Conservation (phyloP, 495 filamentous ascomycete species). For the Aspergillus cavernicola region DNA sequence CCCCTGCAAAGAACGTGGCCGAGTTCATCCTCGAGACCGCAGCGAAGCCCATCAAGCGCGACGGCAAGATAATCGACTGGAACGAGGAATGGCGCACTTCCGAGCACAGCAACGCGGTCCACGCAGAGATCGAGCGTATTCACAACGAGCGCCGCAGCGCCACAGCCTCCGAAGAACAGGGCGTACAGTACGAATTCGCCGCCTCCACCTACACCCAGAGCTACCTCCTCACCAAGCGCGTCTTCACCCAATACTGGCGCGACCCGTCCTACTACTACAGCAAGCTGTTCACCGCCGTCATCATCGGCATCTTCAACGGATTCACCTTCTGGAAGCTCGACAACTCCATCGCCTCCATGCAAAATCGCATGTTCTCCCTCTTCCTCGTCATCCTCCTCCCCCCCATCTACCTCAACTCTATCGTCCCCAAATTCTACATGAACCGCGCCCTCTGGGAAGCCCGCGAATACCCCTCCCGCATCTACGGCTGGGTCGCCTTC, state of each 20-base stretch:
- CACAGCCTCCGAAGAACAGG: slow-evolving; percentile 29
- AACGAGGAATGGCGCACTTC: slow-evolving; percentile 69
- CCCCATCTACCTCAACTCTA: slow-evolving; percentile 66
- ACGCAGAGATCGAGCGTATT: slow-evolving; percentile 60
- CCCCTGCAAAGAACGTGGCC: slow-evolving; percentile 68
- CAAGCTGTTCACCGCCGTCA: slow-evolving; percentile 66
- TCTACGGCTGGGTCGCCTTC: slow-evolving; percentile 84
- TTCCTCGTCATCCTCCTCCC: slow-evolving; percentile 76
- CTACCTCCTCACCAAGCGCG: slow-evolving; percentile 56
- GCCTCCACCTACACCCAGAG: slow-evolving; percentile 58
- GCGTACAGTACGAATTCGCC: slow-evolving; percentile 56
- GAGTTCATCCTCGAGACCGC: slow-evolving; percentile 85
- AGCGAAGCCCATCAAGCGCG: slow-evolving; percentile 51
- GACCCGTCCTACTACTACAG: slow-evolving; percentile 69
- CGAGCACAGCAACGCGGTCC: slow-evolving; percentile 45
- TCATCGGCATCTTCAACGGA: slow-evolving; percentile 72
- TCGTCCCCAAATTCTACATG: slow-evolving; percentile 81
- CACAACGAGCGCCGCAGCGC: slow-evolving; percentile 51
- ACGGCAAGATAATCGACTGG: slow-evolving; percentile 60
- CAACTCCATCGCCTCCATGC: slow-evolving; percentile 63
- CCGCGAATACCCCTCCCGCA: slow-evolving; percentile 70
- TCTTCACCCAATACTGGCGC: slow-evolving; percentile 70
- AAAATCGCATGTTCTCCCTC: slow-evolving; percentile 74
- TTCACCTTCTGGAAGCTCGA: slow-evolving; percentile 83
- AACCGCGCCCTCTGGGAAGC: slow-evolving; percentile 74